phyloP scores from a whole-genome alignment of 805 yeast genomes.

The Candida coquimbonensis region DNA sequence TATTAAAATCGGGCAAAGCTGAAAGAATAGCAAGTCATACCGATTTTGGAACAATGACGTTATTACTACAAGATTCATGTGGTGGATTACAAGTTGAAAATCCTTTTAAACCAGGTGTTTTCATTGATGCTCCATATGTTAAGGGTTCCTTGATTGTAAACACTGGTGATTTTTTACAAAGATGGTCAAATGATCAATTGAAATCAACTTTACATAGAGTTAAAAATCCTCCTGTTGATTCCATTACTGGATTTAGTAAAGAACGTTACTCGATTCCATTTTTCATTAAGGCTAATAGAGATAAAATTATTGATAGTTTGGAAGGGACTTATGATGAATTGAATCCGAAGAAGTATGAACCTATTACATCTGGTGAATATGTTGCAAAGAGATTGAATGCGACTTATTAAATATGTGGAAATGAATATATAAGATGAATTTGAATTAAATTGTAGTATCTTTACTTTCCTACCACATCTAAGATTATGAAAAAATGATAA shows the following conservation, averaged over 20 bases:
- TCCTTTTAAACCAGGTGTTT: conserved; percentile 12
- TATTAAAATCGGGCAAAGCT: conserved; percentile 14
- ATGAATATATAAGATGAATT: too few relatives aligned
- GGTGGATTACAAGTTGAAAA: conserved; percentile 23
- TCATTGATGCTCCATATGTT: conserved; percentile 17
- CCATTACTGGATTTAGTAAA: conserved; percentile 13
- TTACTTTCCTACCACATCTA: too few relatives aligned
- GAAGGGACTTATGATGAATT: conserved; percentile 20
- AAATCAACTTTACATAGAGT: conserved; percentile 23
- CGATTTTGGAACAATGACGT: conserved; percentile 23
- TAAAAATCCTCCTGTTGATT: conserved; percentile 17
- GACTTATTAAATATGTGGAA: conserved; percentile 7
- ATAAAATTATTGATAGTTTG: conserved; percentile 16
- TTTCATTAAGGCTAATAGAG: conserved; percentile 21
- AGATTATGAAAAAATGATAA: too few relatives aligned
- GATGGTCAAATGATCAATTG: conserved; percentile 22
- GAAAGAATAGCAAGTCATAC: conserved; percentile 26
- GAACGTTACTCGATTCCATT: conserved; percentile 24
- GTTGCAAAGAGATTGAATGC: conserved; percentile 18
- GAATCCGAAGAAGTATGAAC: conserved; percentile 23
- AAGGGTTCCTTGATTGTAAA: conserved; percentile 18
- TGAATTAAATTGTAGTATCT: too few relatives aligned
- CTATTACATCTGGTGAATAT: conserved; percentile 22
- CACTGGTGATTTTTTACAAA: conserved; percentile 21
- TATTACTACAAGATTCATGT: conserved; percentile 20